These are phyloP conservation scores for Triglochin maritima DNA, from an alignment of 106 monocot genomes.

Conservation along the genomic window DNA sequence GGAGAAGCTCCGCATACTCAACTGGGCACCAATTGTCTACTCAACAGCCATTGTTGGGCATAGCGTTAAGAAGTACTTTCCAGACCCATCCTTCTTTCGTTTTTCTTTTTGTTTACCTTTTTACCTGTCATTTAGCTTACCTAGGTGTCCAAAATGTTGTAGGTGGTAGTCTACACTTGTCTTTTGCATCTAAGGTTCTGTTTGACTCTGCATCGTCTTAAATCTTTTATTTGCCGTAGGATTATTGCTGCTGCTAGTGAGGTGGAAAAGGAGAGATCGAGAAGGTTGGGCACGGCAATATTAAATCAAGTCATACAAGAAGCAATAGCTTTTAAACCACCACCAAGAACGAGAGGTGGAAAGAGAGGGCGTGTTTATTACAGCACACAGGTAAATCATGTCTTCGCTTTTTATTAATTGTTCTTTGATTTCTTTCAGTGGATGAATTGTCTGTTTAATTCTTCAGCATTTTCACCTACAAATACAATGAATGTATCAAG, in stretches of 20 bases:
- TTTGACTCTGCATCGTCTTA: no score
- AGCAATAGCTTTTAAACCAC: slow-evolving; percentile 86
- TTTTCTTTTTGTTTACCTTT: neutral
- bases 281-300: slow-evolving; percentile 71
- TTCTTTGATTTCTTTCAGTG: neutral
- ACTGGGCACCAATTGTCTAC: slow-evolving; percentile 96
- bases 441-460: neutral
- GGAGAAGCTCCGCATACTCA: slow-evolving; percentile 74
- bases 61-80: slow-evolving; percentile 70
- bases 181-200: no score
- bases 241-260: slow-evolving; percentile 68
- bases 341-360: slow-evolving; percentile 93
- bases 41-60: slow-evolving; percentile 64
- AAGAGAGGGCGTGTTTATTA: slow-evolving; percentile 87
- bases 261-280: slow-evolving; percentile 93
- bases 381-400: slow-evolving; percentile 60
- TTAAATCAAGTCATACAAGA: slow-evolving; percentile 90
- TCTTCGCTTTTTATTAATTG: neutral
- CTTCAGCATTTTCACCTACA: neutral
- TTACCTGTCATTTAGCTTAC: neutral
- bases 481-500: neutral
- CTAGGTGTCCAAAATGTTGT: neutral
- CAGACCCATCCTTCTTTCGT: neutral
- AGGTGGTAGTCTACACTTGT: no score
- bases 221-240: slow-evolving; percentile 14